Conservation (phyloP, 1,284 basidiomycete genomes). For the Microbotryum saponariae region DNA sequence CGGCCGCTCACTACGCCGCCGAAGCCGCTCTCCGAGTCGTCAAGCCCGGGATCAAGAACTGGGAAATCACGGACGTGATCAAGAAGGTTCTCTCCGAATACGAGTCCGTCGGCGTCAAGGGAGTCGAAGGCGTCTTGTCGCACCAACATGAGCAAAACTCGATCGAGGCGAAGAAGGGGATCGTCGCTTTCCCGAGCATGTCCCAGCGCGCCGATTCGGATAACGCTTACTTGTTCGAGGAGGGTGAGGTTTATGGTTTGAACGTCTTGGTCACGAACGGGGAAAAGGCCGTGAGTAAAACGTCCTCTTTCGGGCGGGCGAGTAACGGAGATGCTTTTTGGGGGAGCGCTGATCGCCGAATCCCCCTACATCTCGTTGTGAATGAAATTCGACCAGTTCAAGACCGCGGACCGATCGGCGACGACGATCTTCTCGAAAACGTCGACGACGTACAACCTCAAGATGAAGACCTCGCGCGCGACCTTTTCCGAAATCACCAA, state of each 20-base stretch:
- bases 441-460: slow-evolving; percentile 80
- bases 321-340: too few species aligned
- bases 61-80: slow-evolving; percentile 83
- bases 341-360: too few species aligned
- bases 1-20: slow-evolving; percentile 86
- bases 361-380: not conserved
- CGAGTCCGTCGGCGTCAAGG: slow-evolving; percentile 62
- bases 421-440: slow-evolving; percentile 87
- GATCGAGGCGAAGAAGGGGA: slow-evolving; percentile 92
- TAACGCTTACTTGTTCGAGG: slow-evolving; percentile 66
- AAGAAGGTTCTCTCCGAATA: slow-evolving; percentile 52
- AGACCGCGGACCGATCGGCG: slow-evolving; percentile 48
- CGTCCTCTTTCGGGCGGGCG: not conserved
- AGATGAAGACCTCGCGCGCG: slow-evolving; percentile 92
- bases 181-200: slow-evolving; percentile 82
- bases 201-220: slow-evolving; percentile 78
- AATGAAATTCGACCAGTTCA: slow-evolving; percentile 15
- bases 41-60: slow-evolving; percentile 67
- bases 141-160: slow-evolving; percentile 75
- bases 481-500: slow-evolving; percentile 95
- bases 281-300: slow-evolving; percentile 64
- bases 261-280: slow-evolving; percentile 85
- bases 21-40: slow-evolving; percentile 60
- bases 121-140: slow-evolving; percentile 64
- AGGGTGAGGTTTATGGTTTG: slow-evolving; percentile 92